Conservation (phyloP, 169 alveolate species). For the Plasmodium knowlesi region DNA sequence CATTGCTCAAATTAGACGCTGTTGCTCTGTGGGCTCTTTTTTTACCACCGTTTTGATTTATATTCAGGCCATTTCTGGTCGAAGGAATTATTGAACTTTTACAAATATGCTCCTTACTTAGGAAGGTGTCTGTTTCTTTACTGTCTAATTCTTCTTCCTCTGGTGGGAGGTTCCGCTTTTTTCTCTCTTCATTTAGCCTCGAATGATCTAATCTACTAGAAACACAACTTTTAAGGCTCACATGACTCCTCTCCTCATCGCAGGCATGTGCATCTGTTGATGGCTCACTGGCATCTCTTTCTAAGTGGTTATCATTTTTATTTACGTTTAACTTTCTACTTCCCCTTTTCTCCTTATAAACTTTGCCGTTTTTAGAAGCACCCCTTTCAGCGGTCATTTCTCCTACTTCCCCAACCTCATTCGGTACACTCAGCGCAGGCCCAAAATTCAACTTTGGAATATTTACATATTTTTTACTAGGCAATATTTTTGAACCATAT, state of each 20-base stretch:
- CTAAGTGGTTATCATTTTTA: slow-evolving; percentile 6
- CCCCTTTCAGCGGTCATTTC: neutral
- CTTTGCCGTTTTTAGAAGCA: neutral
- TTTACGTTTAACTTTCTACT: neutral
- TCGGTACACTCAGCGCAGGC: neutral
- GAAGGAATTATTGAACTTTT: neutral
- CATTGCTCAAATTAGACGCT: neutral
- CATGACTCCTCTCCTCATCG: neutral
- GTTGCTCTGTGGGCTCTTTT: neutral
- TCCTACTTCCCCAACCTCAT: neutral
- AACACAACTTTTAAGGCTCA: neutral
- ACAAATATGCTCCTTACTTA: neutral
- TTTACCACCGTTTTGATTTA: neutral
- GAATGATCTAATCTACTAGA: neutral
- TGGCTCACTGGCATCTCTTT: neutral
- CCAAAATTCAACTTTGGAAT: neutral
- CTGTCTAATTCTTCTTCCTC: neutral
- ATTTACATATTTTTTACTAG: neutral
- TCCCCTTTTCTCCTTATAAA: neutral
- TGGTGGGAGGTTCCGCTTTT: neutral
- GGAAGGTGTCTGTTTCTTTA: neutral
- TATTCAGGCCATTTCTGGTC: neutral
- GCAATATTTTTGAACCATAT: neutral
- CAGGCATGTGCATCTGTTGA: neutral
- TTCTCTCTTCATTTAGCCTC: neutral